phyloP scores from a whole-genome alignment of 169 alveolate genomes.

The Cryptosporidium meleagridis region DNA sequence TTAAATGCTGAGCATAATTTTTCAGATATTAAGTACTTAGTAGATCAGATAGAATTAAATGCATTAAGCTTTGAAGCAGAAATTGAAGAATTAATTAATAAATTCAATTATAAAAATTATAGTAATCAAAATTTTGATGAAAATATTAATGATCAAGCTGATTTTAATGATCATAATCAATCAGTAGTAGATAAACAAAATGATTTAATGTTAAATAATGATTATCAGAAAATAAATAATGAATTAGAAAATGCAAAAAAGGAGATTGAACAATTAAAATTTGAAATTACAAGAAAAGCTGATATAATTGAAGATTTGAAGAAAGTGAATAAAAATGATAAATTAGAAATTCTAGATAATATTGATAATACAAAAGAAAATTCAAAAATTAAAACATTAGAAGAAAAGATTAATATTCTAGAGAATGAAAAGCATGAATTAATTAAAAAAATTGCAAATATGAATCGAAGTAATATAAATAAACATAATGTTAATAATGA shows the following conservation, averaged over 20 bases:
- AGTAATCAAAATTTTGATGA: background rate
- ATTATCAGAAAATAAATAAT: background rate
- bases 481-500: background rate
- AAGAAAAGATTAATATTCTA: background rate
- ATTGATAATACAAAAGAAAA: conserved; percentile 11
- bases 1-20: conserved; percentile 2
- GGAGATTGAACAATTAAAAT: conserved; percentile 48
- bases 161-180: background rate
- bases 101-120: background rate
- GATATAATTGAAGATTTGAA: conserved; percentile 48
- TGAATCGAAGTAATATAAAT: conserved; percentile 3
- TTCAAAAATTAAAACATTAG: background rate
- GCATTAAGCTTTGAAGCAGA: conserved; percentile 25
- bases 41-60: conserved; percentile 10
- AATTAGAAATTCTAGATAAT: conserved; percentile 7
- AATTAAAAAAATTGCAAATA: conserved; percentile 46
- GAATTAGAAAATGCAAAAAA: conserved; percentile 46
- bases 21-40: conserved; percentile 23
- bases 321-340: conserved; percentile 1
- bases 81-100: conserved; percentile 11
- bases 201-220: background rate
- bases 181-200: background rate
- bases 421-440: conserved; percentile 24
- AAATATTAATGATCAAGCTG: background rate
- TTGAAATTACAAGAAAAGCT: conserved; percentile 31